Evolutionary conservation across 2,329 filamentous ascomycete species (phyloP).

Genomic region (Cercospora citrullina): DNA sequence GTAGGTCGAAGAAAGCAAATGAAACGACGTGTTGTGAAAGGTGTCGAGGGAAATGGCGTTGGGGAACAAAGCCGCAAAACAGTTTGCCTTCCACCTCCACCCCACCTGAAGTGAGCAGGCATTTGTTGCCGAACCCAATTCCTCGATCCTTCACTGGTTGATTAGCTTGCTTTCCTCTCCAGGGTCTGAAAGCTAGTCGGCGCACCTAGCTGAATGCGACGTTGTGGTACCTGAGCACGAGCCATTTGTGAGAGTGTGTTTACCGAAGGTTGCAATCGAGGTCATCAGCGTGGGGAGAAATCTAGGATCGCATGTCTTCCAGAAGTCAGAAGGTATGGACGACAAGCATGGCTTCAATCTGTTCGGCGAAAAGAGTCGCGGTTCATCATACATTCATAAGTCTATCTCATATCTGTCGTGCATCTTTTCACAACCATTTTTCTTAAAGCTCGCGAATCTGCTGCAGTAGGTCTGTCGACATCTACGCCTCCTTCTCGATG

Average conservation of each 20-base stretch:
- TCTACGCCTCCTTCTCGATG: conserved; percentile 57
- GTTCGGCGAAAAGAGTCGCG: not conserved
- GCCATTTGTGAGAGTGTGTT: not conserved
- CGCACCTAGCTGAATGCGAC: conserved; percentile 8
- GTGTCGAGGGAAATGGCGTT: conserved; percentile 1
- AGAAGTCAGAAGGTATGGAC: not conserved
- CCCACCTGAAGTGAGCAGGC: conserved; percentile 10
- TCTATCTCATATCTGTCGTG: not conserved
- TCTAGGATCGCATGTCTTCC: not conserved
- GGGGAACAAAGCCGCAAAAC: conserved; percentile 8
- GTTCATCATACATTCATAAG: conserved; percentile 1
- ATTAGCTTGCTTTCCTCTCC: not conserved
- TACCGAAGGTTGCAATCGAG: not conserved
- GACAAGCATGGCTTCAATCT: not conserved
- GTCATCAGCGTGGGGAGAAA: not conserved
- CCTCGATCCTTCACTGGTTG: conserved; percentile 7
- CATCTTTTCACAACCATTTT: not conserved
- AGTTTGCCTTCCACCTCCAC: conserved; percentile 3
- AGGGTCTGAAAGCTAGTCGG: not conserved
- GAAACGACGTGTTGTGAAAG: not conserved
- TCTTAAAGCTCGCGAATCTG: not conserved
- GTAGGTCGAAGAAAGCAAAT: conserved; percentile 14
- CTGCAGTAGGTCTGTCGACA: not conserved
- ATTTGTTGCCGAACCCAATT: conserved; percentile 9
- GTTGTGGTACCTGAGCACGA: conserved; percentile 7